Percentiles rank a stretch among this genome's conserved stretches.
Evolutionary conservation across 179 eudicot genomes (phyloP).

Genomic region (Camellia oleifera): DNA sequence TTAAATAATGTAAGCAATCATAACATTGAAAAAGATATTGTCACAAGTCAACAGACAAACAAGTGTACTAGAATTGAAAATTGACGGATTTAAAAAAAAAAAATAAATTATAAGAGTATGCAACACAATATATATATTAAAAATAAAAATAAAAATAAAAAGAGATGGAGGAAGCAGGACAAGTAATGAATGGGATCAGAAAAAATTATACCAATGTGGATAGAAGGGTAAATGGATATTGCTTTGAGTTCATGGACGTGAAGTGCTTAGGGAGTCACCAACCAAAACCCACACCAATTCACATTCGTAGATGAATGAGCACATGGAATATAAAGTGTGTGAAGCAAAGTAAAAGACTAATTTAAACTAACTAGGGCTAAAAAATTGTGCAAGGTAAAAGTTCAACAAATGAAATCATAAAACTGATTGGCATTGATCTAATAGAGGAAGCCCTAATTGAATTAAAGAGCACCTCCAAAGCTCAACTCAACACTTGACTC

Average conservation of each 20-base stretch:
- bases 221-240: background rate
- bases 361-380: background rate
- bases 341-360: too few species aligned
- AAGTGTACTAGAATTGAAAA: background rate
- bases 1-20: background rate
- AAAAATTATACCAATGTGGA: background rate
- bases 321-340: background rate
- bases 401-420: background rate
- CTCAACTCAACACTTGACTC: background rate
- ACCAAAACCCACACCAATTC: background rate
- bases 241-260: background rate
- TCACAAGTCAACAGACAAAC: background rate
- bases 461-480: background rate
- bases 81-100: background rate
- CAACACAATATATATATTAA: too few species aligned
- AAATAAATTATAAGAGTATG: too few species aligned
- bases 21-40: background rate
- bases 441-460: background rate
- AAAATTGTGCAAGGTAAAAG: background rate
- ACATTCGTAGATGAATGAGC: background rate
- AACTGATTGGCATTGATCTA: background rate
- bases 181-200: background rate
- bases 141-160: too few species aligned
- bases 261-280: background rate
- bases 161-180: background rate